Evolutionary conservation across 139 green algal genomes (phyloP), one percentile per base, ranked within the genome.

Genomic region (Pleodorina starrii): DNA sequence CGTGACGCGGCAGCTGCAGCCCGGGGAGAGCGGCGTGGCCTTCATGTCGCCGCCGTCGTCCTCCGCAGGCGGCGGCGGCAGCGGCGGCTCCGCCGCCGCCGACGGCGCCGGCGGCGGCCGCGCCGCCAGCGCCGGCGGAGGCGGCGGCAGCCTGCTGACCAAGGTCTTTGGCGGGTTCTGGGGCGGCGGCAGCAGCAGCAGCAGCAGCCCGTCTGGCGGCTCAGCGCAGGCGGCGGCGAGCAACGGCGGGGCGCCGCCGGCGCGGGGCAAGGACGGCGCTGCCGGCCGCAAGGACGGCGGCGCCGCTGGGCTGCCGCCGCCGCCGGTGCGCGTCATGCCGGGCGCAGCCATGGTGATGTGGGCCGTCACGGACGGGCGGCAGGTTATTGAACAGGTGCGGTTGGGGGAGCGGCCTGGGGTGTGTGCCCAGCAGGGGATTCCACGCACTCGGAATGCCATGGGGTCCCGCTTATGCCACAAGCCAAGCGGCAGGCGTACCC

Each of bases 261-360:
- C 68, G 36, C 54, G 6, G n/a, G n/a, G n/a, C n/a, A n/a, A n/a
- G n/a, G n/a, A n/a, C n/a, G n/a, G n/a, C n/a, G 54, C 54, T 27
- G 19, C 38, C 51, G 32, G 40, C 50, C 54, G 14, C 0, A 85
- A 73, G 77, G 51, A 72, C 51, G 19, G 46, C 48, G 51, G 51
- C 51, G 19, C 17, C 48, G 76, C n/a, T 6, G 46, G 50, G 50
- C 44, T 87, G 90, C 86, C 59, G 81, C 48, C 50, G 86, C 80
- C 51, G 54, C 32, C 81, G 5, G 71, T 92, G 40, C 80, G 88
- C 1, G 85, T 85, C 29, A 79, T 71, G 25, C 91, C 93, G 5
- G 95, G 95, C 1, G 93, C 94, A 3, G 90, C 90, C 4, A 88
- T 94, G 40, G 93, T 95, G 51, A 63, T 94, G 73, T 98, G 95